These are phyloP conservation scores for Russula sp. DNA, from an alignment of 768 basidiomycete genomes.

Conservation along the genomic window DNA sequence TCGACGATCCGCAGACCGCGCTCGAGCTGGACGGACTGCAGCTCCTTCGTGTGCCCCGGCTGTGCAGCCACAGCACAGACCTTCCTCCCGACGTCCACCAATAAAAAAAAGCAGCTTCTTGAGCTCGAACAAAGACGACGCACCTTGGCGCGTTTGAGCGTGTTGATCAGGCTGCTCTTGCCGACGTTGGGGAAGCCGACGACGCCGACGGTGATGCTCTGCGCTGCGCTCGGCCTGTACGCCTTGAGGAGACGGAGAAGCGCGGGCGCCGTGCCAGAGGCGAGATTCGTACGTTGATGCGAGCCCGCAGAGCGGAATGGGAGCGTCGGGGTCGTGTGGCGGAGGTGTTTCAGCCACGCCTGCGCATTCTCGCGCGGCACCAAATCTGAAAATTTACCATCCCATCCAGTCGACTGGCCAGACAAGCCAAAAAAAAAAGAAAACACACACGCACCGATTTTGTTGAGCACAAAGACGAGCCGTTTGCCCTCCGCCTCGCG, in stretches of 20 bases:
- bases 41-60: slow-evolving; percentile 87
- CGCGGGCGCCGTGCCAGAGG: slow-evolving; percentile 67
- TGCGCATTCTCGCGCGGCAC: slow-evolving; percentile 85
- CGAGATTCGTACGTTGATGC: slow-evolving; percentile 75
- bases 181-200: slow-evolving; percentile 98
- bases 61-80: slow-evolving; percentile 94
- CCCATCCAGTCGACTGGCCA: background rate
- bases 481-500: slow-evolving; percentile 87
- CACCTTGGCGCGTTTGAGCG: slow-evolving; percentile 79
- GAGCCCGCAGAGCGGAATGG: slow-evolving; percentile 82
- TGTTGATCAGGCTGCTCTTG: slow-evolving; percentile 92
- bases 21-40: slow-evolving; percentile 89
- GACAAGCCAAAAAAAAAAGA: background rate
- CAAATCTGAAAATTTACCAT: slow-evolving; percentile 51
- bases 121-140: slow-evolving; percentile 1
- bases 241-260: slow-evolving; percentile 80
- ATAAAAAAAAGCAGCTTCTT: background rate
- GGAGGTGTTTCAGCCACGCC: slow-evolving; percentile 85
- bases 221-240: slow-evolving; percentile 58
- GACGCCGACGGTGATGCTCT: slow-evolving; percentile 80
- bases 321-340: slow-evolving; percentile 87
- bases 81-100: slow-evolving; percentile 31
- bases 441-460: slow-evolving; percentile 63
- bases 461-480: slow-evolving; percentile 92
- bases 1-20: slow-evolving; percentile 90